Percentiles rank a stretch among this genome's conserved stretches.
Conservation (phyloP, 352 stramenopile species). For the Globisporangium lucens region DNA sequence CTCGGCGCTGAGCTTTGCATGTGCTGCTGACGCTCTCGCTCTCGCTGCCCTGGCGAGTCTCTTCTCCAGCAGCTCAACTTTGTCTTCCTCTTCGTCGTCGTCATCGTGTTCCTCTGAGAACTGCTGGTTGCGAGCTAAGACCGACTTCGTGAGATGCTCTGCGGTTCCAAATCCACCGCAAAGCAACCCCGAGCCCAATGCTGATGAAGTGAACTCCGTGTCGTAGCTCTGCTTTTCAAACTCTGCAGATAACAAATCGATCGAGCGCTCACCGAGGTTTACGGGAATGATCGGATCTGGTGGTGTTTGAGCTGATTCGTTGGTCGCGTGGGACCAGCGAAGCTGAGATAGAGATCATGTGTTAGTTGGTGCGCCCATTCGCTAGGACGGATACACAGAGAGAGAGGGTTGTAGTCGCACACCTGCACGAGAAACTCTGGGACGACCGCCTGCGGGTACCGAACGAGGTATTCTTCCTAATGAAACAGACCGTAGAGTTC, state of each 20-base stretch:
- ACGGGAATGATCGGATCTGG: conserved; percentile 1
- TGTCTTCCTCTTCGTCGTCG: background rate
- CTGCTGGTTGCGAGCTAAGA: conserved; percentile 1
- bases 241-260: background rate
- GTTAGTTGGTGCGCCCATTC: background rate
- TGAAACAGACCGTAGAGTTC: background rate
- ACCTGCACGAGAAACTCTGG: conserved; percentile 72
- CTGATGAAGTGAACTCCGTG: background rate
- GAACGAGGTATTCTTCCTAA: conserved; percentile 71
- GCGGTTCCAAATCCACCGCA: background rate
- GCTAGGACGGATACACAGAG: background rate
- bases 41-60: background rate
- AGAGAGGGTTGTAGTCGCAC: too few species aligned
- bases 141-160: background rate
- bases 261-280: background rate
- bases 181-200: background rate
- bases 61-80: background rate
- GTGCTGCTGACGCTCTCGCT: too few species aligned
- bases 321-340: background rate
- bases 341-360: conserved; percentile 2
- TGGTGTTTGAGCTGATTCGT: too few species aligned
- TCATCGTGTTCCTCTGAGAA: background rate
- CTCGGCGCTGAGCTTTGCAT: conserved; percentile 14
- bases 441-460: conserved; percentile 54
- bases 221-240: conserved; percentile 8